Evolutionary conservation across 2,329 filamentous ascomycete species (phyloP), one percentile per base, ranked within the genome.

Genomic region (Dothistroma pini): DNA sequence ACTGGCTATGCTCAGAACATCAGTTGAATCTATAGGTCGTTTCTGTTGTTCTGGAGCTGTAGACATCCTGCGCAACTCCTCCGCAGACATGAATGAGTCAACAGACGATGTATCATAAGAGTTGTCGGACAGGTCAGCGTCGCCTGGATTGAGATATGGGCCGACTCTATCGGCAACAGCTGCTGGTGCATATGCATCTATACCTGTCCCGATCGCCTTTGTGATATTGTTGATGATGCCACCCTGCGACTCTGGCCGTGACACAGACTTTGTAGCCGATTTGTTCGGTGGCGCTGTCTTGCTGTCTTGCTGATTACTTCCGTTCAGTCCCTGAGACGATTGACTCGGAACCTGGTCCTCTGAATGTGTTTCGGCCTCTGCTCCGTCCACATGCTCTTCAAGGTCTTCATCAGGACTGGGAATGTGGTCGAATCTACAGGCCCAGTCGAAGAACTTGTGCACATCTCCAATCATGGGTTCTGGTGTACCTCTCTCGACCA

Each of bases 401-500:
- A 75, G 69, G 16, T 77, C 75, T 5, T 76, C 74, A 11, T 75
- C 72, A 4, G 71, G 68, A 41, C 72, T 62, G 5, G 70, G 68
- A 5, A 76, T 69, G 8, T 81, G 76, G 10, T 82, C 78, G 58
- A 79, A 79, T 34, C 79, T 77, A 64, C 81, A 83, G 3, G 86
- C 87, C 92, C 92, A 96, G 60, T 91, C 84, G 14, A 95, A 74
- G 67, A 96, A 96, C 74, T 93, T 95, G 57, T 83, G 83, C 0
- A 91, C 89, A 73, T 96, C 92, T 48, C 81, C 81, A 29, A 91
- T 83, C 68, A 96, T 95, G 38, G 90, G 90, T 11, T 83, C 86
- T 0, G 92, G 92, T 0, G 92, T 96, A 32, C 89, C 90, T 72
- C 90, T 87, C 70, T 96, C 92, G n/a, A 96, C 90, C 83, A 96